Percentiles rank a stretch among this genome's conserved stretches.
phyloP scores from a whole-genome alignment of 805 yeast species.

The Kodamaea hsintzibuensis region DNA sequence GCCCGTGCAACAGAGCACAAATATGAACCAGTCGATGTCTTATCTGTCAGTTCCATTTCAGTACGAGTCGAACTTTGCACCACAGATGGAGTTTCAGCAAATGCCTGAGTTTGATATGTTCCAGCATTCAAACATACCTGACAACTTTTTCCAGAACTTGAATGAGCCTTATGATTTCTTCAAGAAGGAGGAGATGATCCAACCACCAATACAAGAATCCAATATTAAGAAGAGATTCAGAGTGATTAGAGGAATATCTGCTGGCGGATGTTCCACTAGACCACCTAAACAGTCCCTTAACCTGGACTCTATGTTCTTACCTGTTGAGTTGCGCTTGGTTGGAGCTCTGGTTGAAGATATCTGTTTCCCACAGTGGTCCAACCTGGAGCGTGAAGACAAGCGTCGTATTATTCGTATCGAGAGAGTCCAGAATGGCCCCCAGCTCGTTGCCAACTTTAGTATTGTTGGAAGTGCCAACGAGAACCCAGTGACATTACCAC shows the following conservation, averaged over 20 bases:
- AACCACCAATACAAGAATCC: background rate
- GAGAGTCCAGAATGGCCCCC: slow-evolving; percentile 49
- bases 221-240: slow-evolving; percentile 29
- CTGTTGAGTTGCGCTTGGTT: slow-evolving; percentile 48
- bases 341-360: slow-evolving; percentile 49
- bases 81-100: background rate
- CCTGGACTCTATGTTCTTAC: slow-evolving; percentile 33
- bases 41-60: background rate
- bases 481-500: slow-evolving; percentile 40
- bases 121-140: background rate
- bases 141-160: slow-evolving; percentile 2
- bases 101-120: slow-evolving; percentile 3
- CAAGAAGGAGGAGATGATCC: background rate
- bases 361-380: slow-evolving; percentile 54
- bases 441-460: slow-evolving; percentile 48
- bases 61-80: background rate
- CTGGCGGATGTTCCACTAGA: slow-evolving; percentile 57
- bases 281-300: slow-evolving; percentile 49
- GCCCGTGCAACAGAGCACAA: background rate
- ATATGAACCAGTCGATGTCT: background rate
- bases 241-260: slow-evolving; percentile 56
- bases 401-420: slow-evolving; percentile 61
- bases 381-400: slow-evolving; percentile 46
- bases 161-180: background rate
- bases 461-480: slow-evolving; percentile 54